phyloP scores from a whole-genome alignment of 2,329 filamentous ascomycete species.

The Chrysosporium keratinophilum region DNA sequence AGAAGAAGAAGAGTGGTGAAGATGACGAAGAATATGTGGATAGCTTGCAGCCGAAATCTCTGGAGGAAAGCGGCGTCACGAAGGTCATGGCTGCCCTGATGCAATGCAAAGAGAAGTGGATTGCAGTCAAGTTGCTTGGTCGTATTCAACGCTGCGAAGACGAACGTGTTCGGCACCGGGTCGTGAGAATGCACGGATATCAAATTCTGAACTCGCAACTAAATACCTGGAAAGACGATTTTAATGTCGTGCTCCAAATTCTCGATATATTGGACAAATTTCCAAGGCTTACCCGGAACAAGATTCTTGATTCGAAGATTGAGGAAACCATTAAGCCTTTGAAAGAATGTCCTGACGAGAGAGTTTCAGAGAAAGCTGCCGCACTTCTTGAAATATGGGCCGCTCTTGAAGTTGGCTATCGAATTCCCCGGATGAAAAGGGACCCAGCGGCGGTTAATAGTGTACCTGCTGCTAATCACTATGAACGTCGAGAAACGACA shows the following conservation, averaged over 20 bases:
- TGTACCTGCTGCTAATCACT: conserved; percentile 52
- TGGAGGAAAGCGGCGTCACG: conserved; percentile 73
- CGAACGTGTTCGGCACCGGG: conserved; percentile 73
- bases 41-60: conserved; percentile 65
- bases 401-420: conserved; percentile 79
- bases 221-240: conserved; percentile 74
- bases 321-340: conserved; percentile 68
- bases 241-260: conserved; percentile 80
- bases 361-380: conserved; percentile 61
- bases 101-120: conserved; percentile 99
- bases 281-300: conserved; percentile 83
- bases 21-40: conserved; percentile 95
- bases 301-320: conserved; percentile 93
- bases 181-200: conserved; percentile 95
- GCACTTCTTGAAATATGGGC: conserved; percentile 74
- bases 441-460: conserved; percentile 51
- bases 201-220: conserved; percentile 84
- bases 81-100: conserved; percentile 95
- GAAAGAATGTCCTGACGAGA: conserved; percentile 56
- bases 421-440: conserved; percentile 81
- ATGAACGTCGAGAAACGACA: conserved; percentile 45
- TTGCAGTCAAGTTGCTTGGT: conserved; percentile 83
- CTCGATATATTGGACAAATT: conserved; percentile 81
- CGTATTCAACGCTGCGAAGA: conserved; percentile 82
- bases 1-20: conserved; percentile 83